Evolutionary conservation across 768 basidiomycete species (phyloP).

Genomic region (Auricularia cornea): DNA sequence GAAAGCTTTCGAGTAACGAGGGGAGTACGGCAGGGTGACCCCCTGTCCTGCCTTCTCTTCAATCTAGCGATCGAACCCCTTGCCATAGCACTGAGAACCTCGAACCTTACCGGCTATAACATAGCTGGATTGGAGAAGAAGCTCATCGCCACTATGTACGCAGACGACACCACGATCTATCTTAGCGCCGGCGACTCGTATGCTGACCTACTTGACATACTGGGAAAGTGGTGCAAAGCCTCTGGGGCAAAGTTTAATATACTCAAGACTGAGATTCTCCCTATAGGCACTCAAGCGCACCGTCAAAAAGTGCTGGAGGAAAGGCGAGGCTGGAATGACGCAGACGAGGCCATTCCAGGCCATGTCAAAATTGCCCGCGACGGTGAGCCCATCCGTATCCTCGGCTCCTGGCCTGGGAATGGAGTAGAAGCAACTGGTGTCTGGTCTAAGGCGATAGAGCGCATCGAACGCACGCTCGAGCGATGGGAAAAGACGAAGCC

Average conservation of each 20-base stretch:
- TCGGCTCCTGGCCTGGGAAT: conserved; percentile 29
- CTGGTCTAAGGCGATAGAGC: conserved; percentile 23
- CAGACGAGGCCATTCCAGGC: conserved; percentile 6
- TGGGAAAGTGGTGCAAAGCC: conserved; percentile 32
- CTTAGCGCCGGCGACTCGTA: conserved; percentile 24
- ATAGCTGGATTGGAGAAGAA: conserved; percentile 9
- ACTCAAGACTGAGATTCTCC: conserved; percentile 32
- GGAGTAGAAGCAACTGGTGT: conserved; percentile 8
- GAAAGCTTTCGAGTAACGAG: conserved; percentile 17
- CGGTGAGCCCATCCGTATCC: conserved; percentile 19
- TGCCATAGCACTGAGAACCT: conserved; percentile 21
- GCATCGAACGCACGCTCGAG: conserved; percentile 14
- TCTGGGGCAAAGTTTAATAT: conserved; percentile 35
- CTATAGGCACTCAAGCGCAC: conserved; percentile 19
- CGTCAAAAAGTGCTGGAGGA: conserved; percentile 11
- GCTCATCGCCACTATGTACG: conserved; percentile 20
- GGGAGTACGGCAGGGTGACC: conserved; percentile 32
- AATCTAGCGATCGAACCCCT: conserved; percentile 35
- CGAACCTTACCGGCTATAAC: conserved; percentile 12
- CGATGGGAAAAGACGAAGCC: conserved; percentile 23
- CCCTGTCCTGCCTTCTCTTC: conserved; percentile 32
- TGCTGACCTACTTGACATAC: conserved; percentile 17
- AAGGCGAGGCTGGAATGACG: not conserved
- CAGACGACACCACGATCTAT: conserved; percentile 34
- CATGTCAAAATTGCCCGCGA: conserved; percentile 23